Evolutionary conservation across 2,329 filamentous ascomycete genomes (phyloP), one percentile per base, ranked within the genome.

Genomic region (Hypoxylon rubiginosum): DNA sequence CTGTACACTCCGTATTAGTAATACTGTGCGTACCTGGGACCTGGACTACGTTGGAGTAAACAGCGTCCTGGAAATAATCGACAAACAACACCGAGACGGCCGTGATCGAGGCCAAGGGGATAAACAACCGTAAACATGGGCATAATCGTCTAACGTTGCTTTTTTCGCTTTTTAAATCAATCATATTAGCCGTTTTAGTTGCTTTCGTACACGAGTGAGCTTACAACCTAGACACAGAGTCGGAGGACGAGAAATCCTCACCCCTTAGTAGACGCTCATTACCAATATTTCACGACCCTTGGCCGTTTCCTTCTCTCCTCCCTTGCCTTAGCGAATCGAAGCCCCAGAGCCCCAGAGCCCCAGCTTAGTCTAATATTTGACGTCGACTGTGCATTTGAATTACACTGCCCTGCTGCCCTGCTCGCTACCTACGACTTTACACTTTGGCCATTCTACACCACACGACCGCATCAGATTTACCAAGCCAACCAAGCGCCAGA

Each of bases 81-180:
- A 51, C 49, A 48, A 53, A 62, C 50, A 69, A 64, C 54, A 58
- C 62, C 58, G 54, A 55, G n/a, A 61, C 41, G 21, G 21, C 66
- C 53, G 13, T 61, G 43, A 64, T 68, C 57, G 13, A 59, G 21
- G 50, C 61, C 60, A 51, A 19, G 15, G n/a, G 52, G 45, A 65
- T 55, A 61, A 64, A 66, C 45, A 66, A 41, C 51, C 60, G 53
- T 64, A 53, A 61, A 68, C 59, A 62, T 63, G 58, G 58, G 48
- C 39, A 60, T 59, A 28, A 54, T 32, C 15, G 9, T 58, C 19
- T 56, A 56, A 45, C 50, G 19, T 50, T 64, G 21, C 15, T 51
- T 21, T 21, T n/a, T 53, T 46, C 58, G 36, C 61, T 46, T 48
- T 55, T 34, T 26, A 58, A 24, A 21, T 13, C 32, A 30, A 36